These are phyloP conservation scores for Hypoxylon sp. DNA, from an alignment of 2,329 filamentous ascomycete genomes.

Conservation along the genomic window DNA sequence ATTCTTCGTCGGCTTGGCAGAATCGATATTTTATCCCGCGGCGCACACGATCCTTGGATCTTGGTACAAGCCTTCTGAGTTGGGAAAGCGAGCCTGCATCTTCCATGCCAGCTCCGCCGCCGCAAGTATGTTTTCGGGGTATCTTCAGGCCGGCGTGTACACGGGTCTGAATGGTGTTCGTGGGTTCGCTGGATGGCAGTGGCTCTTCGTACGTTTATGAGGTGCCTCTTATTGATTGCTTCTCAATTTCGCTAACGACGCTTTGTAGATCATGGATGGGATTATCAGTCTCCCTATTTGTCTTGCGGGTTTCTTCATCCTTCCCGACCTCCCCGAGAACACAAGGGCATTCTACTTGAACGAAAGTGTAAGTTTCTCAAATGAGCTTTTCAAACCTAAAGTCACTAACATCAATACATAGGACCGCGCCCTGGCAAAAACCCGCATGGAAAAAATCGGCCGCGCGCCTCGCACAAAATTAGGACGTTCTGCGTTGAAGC, in stretches of 20 bases:
- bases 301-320: conserved; percentile 58
- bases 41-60: conserved; percentile 56
- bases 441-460: conserved; percentile 35
- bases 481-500: conserved; percentile 35
- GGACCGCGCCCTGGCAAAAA: conserved; percentile 35
- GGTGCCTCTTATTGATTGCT: neutral
- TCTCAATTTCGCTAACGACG: conserved; percentile 12
- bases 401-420: conserved; percentile 9
- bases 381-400: neutral
- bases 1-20: conserved; percentile 55
- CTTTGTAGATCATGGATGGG: conserved; percentile 58
- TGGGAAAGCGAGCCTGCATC: conserved; percentile 60
- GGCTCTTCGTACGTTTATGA: conserved; percentile 55
- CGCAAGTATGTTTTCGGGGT: conserved; percentile 66
- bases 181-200: conserved; percentile 62
- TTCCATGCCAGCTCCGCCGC: conserved; percentile 60
- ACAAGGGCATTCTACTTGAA: conserved; percentile 38
- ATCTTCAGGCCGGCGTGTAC: conserved; percentile 63
- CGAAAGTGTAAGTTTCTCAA: conserved; percentile 23
- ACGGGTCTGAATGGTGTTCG: conserved; percentile 58
- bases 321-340: conserved; percentile 39
- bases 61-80: conserved; percentile 54
- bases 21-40: conserved; percentile 52
- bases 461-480: conserved; percentile 36
- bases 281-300: conserved; percentile 65